Evolutionary conservation across 2,329 filamentous ascomycete genomes (phyloP).

Genomic region (Alternaria triticina): DNA sequence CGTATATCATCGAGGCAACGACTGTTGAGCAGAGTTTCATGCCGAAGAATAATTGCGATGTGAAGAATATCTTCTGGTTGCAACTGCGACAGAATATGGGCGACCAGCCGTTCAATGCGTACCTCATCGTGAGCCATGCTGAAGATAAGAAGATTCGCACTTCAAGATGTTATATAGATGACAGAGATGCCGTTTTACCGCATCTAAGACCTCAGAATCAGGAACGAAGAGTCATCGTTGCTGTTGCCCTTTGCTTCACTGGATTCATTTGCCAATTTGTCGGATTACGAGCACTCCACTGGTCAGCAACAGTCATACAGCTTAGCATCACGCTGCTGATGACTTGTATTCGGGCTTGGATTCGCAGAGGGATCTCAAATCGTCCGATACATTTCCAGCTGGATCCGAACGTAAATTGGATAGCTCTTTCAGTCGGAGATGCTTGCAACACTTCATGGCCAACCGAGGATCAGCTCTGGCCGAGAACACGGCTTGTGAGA

Average conservation of each 20-base stretch:
- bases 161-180: neutral
- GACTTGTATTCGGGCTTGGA: constrained; percentile 1
- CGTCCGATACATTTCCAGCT: too few species aligned
- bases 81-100: neutral
- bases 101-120: neutral
- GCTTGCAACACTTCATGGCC: neutral
- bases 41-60: rapidly evolving
- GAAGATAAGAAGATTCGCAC: neutral
- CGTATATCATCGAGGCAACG: neutral
- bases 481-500: rapidly evolving
- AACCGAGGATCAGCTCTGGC: neutral
- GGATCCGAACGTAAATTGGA: too few species aligned
- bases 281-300: constrained; percentile 12
- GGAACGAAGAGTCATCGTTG: too few species aligned
- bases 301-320: constrained; percentile 10
- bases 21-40: neutral
- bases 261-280: constrained; percentile 15
- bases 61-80: neutral
- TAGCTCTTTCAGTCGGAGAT: too few species aligned
- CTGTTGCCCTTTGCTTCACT: neutral
- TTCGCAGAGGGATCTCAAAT: neutral
- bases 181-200: too few species aligned
- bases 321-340: constrained; percentile 6
- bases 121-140: neutral
- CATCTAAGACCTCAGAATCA: too few species aligned